Evolutionary conservation across 768 basidiomycete species (phyloP), one percentile per base, ranked within the genome.

Genomic region (Russula dissimulans): DNA sequence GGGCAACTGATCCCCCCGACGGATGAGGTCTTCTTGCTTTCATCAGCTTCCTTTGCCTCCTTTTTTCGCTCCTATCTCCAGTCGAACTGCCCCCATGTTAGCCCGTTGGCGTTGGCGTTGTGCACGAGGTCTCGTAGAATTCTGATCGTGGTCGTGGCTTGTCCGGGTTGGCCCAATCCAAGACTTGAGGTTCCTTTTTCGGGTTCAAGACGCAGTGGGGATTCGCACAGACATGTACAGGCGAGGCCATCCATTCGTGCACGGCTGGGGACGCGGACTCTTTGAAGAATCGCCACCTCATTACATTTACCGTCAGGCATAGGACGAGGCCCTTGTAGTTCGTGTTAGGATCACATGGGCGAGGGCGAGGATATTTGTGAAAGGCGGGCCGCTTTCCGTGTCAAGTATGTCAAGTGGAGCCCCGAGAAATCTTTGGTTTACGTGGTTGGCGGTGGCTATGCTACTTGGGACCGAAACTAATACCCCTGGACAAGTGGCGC

Each of bases 41-140:
- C 65, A 57, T 56, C 62, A 55, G 62, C 48, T 65, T 59, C 53
- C 60, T 63, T 58, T 52, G 54, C 53, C 61, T 59, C 57, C 52
- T 55, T 54, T 55, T 59, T 45, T 63, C 64, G 57, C 57, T 53
- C 56, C 62, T 63, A 56, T 56, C 60, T 54, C 50, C 60, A 63
- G 54, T 64, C 64, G 61, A 65, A 64, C 57, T 59, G 58, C 58
- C 56, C 59, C 62, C 54, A 65, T 64, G 54, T 65, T 65, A 56
- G 54, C 53, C 62, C 64, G 56, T 64, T 63, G 63, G 63, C 63
- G 57, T 65, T 63, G 62, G 62, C 62, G 44, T 63, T 65, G 56
- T 63, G 61, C 57, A 57, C 64, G 61, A 54, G 64, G 64, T 58
- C 64, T 47, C 54, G 55, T 61, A 63, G 57, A 59, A 59, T 63